Conservation (phyloP, 177 flowering plant species). For the Tripterygium wilfordii region DNA sequence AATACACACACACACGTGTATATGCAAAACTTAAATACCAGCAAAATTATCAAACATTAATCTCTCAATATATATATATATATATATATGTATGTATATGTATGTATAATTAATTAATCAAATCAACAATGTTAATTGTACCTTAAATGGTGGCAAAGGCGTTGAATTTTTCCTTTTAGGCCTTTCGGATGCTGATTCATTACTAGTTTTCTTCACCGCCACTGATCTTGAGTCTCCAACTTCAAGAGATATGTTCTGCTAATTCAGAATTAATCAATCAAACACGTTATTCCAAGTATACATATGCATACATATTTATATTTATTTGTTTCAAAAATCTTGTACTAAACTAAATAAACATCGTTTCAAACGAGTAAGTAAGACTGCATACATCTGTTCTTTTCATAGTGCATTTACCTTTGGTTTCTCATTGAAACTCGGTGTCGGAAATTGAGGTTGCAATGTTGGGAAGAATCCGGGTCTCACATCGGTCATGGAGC, state of each 20-base stretch:
- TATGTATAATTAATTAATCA: neutral
- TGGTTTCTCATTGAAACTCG: constrained; percentile 35
- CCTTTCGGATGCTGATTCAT: constrained; percentile 36
- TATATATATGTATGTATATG: too few species aligned
- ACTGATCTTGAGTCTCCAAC: constrained; percentile 21
- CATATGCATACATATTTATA: too few species aligned
- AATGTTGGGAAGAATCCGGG: constrained; percentile 30
- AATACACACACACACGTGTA: too few species aligned
- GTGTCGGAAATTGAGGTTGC: constrained; percentile 18
- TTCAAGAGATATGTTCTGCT: constrained; percentile 28
- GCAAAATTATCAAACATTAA: too few species aligned
- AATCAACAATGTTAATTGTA: constrained; percentile 16
- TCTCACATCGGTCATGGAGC: constrained; percentile 21
- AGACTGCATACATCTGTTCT: too few species aligned
- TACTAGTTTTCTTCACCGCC: constrained; percentile 34
- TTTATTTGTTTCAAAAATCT: too few species aligned
- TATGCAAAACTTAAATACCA: constrained; percentile 10
- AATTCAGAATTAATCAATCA: constrained; percentile 3
- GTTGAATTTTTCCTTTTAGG: constrained; percentile 36
- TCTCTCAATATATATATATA: too few species aligned
- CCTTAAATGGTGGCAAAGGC: constrained; percentile 61
- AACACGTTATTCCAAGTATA: neutral
- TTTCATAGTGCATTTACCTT: constrained; percentile 27
- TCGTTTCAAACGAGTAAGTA: too few species aligned
- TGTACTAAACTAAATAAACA: too few species aligned